Evolutionary conservation across 352 stramenopile genomes (phyloP), one percentile per base, ranked within the genome.

Genomic region (Pythium coloratum): DNA sequence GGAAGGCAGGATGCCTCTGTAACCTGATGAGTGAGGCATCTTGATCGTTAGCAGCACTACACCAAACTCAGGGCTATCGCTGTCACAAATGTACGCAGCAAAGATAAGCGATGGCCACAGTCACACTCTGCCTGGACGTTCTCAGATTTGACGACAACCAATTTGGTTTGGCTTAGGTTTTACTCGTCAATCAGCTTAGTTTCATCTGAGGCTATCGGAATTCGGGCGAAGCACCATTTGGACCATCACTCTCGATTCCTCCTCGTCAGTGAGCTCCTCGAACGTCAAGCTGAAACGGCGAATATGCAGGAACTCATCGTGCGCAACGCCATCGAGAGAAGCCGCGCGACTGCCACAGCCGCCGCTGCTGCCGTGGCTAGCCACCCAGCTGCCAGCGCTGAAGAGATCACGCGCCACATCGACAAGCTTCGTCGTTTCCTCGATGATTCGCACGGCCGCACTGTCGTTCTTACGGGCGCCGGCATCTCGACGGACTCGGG

Each of bases 401-500:
- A 60, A 0, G 62, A 74, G 38, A 67, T 74, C 42, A 30, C 57
- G n/a, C 62, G 59, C 40, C 59, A 90, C 59, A 77, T 76, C 26
- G 55, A 71, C 32, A 70, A 71, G 49, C 69, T 92, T 42, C 72
- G 76, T 10, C 70, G 66, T 28, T 93, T 93, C 55, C 71, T 93
- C 34, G 81, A 93, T 9, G 61, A 44, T 3, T 80, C 68, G 8
- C 54, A 73, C 34, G 83, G 85, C 40, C 79, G 79, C 49, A 84
- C 80, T 6, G 66, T 92, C 24, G 89, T 94, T 58, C 73, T 99
- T 40, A 98, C 95, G 0, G 97, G 97, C 26, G 97, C 97, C 0
- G 96, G 97, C n/a, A 91, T 99, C 50, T 98, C 91, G 10, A 99
- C 97, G 18, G 96, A 98, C 74, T 98, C 87, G 24, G 97, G 97